phyloP scores from a whole-genome alignment of 2,329 filamentous ascomycete genomes.

The Aspergillus spinulosporus region DNA sequence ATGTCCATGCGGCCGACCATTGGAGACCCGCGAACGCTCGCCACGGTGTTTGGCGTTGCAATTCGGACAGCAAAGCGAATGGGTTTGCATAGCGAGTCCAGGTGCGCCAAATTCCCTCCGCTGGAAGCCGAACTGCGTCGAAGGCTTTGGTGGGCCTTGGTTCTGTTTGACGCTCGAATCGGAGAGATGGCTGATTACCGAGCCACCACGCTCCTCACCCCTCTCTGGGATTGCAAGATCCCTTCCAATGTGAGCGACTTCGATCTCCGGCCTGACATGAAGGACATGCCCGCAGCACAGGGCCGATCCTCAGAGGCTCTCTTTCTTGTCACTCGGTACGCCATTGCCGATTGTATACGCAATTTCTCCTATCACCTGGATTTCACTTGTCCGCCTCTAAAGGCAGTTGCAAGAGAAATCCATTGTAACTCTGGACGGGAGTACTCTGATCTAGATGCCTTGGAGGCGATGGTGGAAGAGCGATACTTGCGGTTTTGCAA shows the following conservation, averaged over 20 bases:
- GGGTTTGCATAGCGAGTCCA: slow-evolving; percentile 66
- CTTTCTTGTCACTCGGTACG: slow-evolving; percentile 47
- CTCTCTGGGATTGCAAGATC: slow-evolving; percentile 47
- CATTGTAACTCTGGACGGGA: slow-evolving; percentile 13
- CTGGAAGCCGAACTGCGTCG: slow-evolving; percentile 70
- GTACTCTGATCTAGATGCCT: slow-evolving; percentile 29
- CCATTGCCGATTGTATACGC: slow-evolving; percentile 45
- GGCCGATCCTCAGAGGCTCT: slow-evolving; percentile 42
- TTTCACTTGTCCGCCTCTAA: slow-evolving; percentile 46
- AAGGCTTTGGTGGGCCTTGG: slow-evolving; percentile 71
- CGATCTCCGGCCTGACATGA: slow-evolving; percentile 45
- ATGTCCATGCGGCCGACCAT: slow-evolving; percentile 59
- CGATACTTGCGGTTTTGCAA: slow-evolving; percentile 48
- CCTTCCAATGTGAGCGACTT: slow-evolving; percentile 48
- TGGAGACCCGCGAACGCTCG: slow-evolving; percentile 57
- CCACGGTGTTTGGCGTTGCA: slow-evolving; percentile 64
- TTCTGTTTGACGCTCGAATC: slow-evolving; percentile 67
- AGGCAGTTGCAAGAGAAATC: slow-evolving; percentile 24
- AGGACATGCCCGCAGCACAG: slow-evolving; percentile 30
- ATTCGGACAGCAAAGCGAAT: slow-evolving; percentile 68
- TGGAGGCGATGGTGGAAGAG: slow-evolving; percentile 49
- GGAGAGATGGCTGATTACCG: slow-evolving; percentile 63
- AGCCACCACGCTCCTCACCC: slow-evolving; percentile 33
- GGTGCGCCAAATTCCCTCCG: slow-evolving; percentile 45
- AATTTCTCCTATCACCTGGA: slow-evolving; percentile 47